These are phyloP conservation scores for Teunomyces funiuensis DNA, from an alignment of 805 yeast species.

Conservation along the genomic window DNA sequence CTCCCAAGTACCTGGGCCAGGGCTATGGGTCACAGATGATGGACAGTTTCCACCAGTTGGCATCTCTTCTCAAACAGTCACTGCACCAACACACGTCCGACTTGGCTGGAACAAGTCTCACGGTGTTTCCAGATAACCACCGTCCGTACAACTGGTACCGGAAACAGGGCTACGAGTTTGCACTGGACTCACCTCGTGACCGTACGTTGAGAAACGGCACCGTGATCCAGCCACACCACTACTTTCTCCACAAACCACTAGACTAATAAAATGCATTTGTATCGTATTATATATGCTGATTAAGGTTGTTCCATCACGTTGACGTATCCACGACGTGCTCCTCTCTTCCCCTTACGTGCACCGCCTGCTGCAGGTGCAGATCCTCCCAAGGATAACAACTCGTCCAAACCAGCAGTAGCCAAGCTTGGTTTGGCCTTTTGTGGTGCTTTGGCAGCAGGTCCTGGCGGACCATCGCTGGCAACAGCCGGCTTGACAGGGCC, in stretches of 20 bases:
- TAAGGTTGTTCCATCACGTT: constrained; percentile 51
- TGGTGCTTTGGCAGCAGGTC: constrained; percentile 11
- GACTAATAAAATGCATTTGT: background rate
- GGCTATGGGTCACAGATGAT: constrained; percentile 44
- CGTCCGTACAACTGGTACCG: constrained; percentile 46
- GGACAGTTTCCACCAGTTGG: constrained; percentile 31
- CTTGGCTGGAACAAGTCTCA: constrained; percentile 38
- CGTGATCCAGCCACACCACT: constrained; percentile 43
- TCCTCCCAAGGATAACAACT: constrained; percentile 34
- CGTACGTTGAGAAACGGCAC: constrained; percentile 39
- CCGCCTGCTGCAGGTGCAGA: constrained; percentile 16
- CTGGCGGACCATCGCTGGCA: constrained; percentile 9
- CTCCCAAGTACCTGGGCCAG: constrained; percentile 29
- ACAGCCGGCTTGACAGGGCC: too few species aligned
- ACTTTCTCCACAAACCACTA: constrained; percentile 21
- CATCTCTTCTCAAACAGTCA: constrained; percentile 9
- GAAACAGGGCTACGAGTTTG: constrained; percentile 35
- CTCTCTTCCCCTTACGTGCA: constrained; percentile 27
- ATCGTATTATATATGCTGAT: background rate
- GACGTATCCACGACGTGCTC: constrained; percentile 51
- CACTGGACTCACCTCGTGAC: constrained; percentile 47
- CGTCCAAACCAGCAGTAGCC: constrained; percentile 44
- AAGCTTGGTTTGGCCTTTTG: constrained; percentile 18
- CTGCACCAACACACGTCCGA: background rate
- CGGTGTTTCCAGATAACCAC: constrained; percentile 50